Evolutionary conservation across 805 yeast genomes (phyloP), one percentile per base, ranked within the genome.

Genomic region (Candida golubevii): DNA sequence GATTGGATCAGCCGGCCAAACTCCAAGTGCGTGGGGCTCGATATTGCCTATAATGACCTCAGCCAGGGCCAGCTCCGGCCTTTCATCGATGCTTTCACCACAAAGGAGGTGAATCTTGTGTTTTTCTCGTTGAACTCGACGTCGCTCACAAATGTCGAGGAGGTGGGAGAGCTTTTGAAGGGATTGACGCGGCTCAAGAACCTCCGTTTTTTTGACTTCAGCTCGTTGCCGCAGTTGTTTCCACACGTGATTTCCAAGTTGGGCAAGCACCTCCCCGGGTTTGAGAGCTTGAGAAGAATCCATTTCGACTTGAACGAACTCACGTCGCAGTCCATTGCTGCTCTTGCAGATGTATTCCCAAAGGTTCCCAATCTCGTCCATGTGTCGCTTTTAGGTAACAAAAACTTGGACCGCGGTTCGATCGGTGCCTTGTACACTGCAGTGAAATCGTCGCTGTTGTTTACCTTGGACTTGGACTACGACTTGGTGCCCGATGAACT

Each of bases 61-160:
- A 69, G 74, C 30, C 53, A 65, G 4, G 78, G 77, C 2, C 74
- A 72, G 53, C 58, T 78, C 40, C 41, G 47, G n/a, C 79, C 79
- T 1, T 69, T 78, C 43, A 74, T 71, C 18, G 59, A 69, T 5
- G 69, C 67, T 1, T 72, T 78, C 48, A 60, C 55, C 9, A 54
- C 55, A 26, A 64, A 63, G 6, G 58, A 58, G 14, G 50, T 61
- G 42, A 69, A 73, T 34, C 57, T 78, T 44, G 62, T 71, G 7
- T 78, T 78, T 52, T 77, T 78, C 46, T 78, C 82, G 0, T 61
- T 78, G 42, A 77, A 78, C 54, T 72, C 75, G 33, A 77, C 82
- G 1, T 64, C 72, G 29, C 63, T 78, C n/a, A 49, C 63, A 1
- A 66, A 75, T 45, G 63, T 73, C 18, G 66, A 63, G 8, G 72